phyloP scores from a whole-genome alignment of 2,329 filamentous ascomycete species.

The Alternaria postmessia region DNA sequence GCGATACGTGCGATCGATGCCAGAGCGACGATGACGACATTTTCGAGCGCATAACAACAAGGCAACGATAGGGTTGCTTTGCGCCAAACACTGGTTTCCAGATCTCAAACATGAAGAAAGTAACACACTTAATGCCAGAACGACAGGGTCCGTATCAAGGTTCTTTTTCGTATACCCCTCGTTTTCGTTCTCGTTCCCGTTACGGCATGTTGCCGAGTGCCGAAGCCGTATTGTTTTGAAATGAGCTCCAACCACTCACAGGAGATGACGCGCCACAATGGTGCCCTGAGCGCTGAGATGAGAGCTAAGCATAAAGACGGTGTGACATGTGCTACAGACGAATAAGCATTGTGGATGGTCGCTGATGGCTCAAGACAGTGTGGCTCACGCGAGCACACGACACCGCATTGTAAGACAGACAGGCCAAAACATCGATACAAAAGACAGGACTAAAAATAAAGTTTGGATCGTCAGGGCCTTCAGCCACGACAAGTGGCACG shows the following conservation, averaged over 20 bases:
- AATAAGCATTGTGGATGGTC: neutral
- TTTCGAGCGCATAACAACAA: neutral
- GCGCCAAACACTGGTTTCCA: neutral
- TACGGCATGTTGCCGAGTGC: conserved; percentile 7
- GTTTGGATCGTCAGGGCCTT: conserved; percentile 22
- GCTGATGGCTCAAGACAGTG: neutral
- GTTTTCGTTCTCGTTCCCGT: neutral
- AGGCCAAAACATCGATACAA: conserved; percentile 5
- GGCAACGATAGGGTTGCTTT: conserved; percentile 1
- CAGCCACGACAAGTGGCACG: conserved; percentile 25
- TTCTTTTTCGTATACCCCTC: conserved; percentile 1
- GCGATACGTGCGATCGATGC: neutral
- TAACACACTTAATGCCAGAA: neutral
- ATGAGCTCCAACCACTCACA: conserved; percentile 6
- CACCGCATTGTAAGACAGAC: conserved; percentile 3
- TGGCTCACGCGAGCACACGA: conserved; percentile 8
- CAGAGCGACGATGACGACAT: conserved; percentile 2
- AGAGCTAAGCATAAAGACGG: neutral
- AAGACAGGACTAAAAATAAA: conserved; percentile 16
- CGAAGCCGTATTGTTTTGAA: conserved; percentile 1
- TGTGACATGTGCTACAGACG: conserved; percentile 6
- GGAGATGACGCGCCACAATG: conserved; percentile 7
- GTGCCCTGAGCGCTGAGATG: conserved; percentile 1
- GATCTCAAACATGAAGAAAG: conserved; percentile 10
- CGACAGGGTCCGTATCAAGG: conserved; percentile 12